These are phyloP conservation scores for Deinandra increscens DNA, from an alignment of 129 eudicot species.

Conservation along the genomic window DNA sequence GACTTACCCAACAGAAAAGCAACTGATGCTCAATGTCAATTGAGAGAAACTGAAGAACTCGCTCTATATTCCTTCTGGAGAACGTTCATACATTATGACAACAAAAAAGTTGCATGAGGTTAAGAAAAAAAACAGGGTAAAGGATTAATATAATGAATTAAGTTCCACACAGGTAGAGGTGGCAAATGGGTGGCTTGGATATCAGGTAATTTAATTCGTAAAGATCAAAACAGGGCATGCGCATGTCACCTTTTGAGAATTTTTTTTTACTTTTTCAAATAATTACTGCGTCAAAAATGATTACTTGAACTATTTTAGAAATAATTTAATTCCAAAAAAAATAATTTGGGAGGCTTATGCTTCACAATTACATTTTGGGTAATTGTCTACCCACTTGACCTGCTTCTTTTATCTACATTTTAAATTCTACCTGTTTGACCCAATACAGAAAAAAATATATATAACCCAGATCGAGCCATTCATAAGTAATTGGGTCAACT, in stretches of 20 bases:
- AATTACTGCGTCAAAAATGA: background rate
- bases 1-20: slow-evolving; percentile 82
- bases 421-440: background rate
- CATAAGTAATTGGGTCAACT: background rate
- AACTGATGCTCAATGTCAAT: slow-evolving; percentile 42
- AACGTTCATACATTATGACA: slow-evolving; percentile 9
- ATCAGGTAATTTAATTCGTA: background rate
- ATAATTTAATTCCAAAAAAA: background rate
- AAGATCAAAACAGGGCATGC: background rate
- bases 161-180: background rate
- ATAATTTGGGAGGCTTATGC: background rate
- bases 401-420: background rate
- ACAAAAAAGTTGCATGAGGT: slow-evolving; percentile 19
- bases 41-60: slow-evolving; percentile 64
- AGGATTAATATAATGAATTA: slow-evolving; percentile 2
- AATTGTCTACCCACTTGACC: background rate
- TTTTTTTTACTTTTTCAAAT: background rate
- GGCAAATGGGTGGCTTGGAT: background rate
- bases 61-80: slow-evolving; percentile 65
- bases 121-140: background rate
- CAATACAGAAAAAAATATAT: background rate
- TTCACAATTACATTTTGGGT: background rate
- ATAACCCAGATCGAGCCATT: background rate
- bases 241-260: background rate
- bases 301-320: background rate